A percentile compares a stretch with the other conserved stretches of the same genome.
Evolutionary conservation across 2,329 filamentous ascomycete species (phyloP).

Genomic region (Monosporascus sp.): DNA sequence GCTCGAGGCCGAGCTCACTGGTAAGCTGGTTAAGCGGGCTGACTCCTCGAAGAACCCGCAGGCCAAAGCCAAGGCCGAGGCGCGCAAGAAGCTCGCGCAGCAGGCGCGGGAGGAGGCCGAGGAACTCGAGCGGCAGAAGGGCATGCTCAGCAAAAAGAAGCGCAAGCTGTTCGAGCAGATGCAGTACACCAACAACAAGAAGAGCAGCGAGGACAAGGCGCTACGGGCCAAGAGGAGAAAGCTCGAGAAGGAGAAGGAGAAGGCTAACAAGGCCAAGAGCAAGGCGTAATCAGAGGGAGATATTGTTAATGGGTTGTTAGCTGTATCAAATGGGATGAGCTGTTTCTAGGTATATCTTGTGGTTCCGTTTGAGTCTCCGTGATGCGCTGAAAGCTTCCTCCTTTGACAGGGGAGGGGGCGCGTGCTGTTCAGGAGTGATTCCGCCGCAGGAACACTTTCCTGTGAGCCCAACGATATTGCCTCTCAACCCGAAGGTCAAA

Average conservation of each 20-base stretch:
- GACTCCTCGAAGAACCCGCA: constrained; percentile 40
- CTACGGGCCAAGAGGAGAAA: constrained; percentile 85
- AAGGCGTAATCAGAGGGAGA: constrained; percentile 15
- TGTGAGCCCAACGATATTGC: too few relatives aligned
- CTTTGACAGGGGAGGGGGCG: too few relatives aligned
- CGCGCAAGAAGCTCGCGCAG: constrained; percentile 62
- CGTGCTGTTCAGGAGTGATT: too few relatives aligned
- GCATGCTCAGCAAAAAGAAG: constrained; percentile 98
- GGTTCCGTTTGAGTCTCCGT: too few relatives aligned
- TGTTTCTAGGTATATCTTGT: too few relatives aligned
- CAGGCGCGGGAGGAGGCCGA: constrained; percentile 73
- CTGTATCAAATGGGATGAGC: too few relatives aligned
- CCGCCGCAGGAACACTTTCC: too few relatives aligned
- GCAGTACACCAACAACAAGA: constrained; percentile 90
- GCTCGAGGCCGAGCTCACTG: constrained; percentile 85
- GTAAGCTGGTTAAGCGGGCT: constrained; percentile 52
- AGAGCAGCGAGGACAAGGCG: constrained; percentile 83
- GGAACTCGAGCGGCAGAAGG: constrained; percentile 87
- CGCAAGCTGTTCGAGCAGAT: constrained; percentile 97
- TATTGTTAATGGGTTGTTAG: too few relatives aligned
- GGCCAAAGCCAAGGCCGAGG: constrained; percentile 62
- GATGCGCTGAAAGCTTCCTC: too few relatives aligned
- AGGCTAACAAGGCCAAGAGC: constrained; percentile 31
- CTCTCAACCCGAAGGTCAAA: too few relatives aligned
- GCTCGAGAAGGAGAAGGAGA: constrained; percentile 58